Percentiles rank a stretch among this genome's conserved stretches.
Evolutionary conservation across 2,329 filamentous ascomycete genomes (phyloP).

Genomic region (Alternaria conjuncta): DNA sequence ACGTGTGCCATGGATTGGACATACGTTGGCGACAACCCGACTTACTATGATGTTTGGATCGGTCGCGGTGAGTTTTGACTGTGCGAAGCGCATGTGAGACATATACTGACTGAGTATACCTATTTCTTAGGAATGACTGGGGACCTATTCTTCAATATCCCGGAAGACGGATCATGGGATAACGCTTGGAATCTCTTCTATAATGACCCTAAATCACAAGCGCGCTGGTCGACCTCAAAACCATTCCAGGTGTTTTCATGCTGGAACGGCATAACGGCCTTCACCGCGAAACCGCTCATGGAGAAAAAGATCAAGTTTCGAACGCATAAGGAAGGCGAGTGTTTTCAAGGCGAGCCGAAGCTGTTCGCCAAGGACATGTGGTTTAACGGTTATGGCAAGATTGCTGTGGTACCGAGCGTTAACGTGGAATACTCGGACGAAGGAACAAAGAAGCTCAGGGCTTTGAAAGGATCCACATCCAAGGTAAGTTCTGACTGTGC

Average conservation of each 20-base stretch:
- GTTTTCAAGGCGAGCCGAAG: slow-evolving; percentile 61
- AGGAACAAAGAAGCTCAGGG: slow-evolving; percentile 55
- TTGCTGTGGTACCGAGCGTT: slow-evolving; percentile 63
- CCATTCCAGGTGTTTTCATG: slow-evolving; percentile 68
- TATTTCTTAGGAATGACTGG: slow-evolving; percentile 42
- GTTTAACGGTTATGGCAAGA: slow-evolving; percentile 50
- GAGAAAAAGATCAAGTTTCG: slow-evolving; percentile 57
- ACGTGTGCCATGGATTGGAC: slow-evolving; percentile 67
- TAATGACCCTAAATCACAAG: slow-evolving; percentile 51
- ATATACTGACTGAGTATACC: neutral
- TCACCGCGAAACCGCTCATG: slow-evolving; percentile 58
- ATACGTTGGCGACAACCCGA: slow-evolving; percentile 52
- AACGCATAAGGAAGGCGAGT: slow-evolving; percentile 52
- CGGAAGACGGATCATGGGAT: slow-evolving; percentile 57
- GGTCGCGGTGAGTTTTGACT: slow-evolving; percentile 46
- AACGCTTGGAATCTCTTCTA: slow-evolving; percentile 52
- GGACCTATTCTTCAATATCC: slow-evolving; percentile 63
- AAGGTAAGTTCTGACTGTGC: neutral
- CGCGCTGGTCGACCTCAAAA: slow-evolving; percentile 43
- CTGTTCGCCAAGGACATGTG: slow-evolving; percentile 65
- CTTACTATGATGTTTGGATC: slow-evolving; percentile 66
- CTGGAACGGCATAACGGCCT: slow-evolving; percentile 64
- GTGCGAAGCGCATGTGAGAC: neutral
- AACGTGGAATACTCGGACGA: slow-evolving; percentile 63
- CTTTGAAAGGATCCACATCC: slow-evolving; percentile 51